Evolutionary conservation across 495 filamentous ascomycete genomes (phyloP).

Genomic region (Poronia punctata): DNA sequence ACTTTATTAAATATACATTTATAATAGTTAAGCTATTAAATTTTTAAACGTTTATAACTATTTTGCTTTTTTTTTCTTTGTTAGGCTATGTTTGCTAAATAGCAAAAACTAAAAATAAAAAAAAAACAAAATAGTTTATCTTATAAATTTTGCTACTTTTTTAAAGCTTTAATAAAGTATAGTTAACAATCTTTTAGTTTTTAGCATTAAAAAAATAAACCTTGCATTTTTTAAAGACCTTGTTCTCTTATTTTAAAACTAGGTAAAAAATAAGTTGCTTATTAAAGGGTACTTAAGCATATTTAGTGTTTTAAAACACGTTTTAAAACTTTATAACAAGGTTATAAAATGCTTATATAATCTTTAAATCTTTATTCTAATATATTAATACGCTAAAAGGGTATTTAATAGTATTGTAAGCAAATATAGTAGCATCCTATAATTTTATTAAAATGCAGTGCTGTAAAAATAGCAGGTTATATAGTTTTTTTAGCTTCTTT

Average conservation of each 20-base stretch:
- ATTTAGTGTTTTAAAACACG: not conserved
- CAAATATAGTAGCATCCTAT: conserved; percentile 1
- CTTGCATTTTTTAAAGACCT: not conserved
- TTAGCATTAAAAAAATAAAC: not conserved
- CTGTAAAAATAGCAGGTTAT: too few relatives aligned
- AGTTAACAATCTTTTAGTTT: conserved; percentile 1
- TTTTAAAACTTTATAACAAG: conserved; percentile 1
- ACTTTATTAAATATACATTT: conserved; percentile 11
- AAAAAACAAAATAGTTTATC: not conserved
- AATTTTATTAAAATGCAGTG: too few relatives aligned
- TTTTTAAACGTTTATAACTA: conserved; percentile 3
- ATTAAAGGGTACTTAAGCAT: not conserved
- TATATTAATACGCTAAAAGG: not conserved
- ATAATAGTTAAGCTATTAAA: conserved; percentile 9
- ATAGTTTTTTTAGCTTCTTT: too few relatives aligned
- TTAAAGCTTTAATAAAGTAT: not conserved
- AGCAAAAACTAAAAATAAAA: not conserved
- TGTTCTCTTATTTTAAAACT: not conserved
- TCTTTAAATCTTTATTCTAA: not conserved
- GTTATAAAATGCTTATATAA: not conserved
- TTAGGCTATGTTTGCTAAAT: not conserved
- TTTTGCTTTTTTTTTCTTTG: conserved; percentile 4
- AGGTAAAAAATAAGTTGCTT: conserved; percentile 3
- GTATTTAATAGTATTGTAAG: conserved; percentile 1
- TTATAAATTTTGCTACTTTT: not conserved